Evolutionary conservation across 129 eudicot species (phyloP), one percentile per base, ranked within the genome.

Genomic region (Tanacetum coccineum): DNA sequence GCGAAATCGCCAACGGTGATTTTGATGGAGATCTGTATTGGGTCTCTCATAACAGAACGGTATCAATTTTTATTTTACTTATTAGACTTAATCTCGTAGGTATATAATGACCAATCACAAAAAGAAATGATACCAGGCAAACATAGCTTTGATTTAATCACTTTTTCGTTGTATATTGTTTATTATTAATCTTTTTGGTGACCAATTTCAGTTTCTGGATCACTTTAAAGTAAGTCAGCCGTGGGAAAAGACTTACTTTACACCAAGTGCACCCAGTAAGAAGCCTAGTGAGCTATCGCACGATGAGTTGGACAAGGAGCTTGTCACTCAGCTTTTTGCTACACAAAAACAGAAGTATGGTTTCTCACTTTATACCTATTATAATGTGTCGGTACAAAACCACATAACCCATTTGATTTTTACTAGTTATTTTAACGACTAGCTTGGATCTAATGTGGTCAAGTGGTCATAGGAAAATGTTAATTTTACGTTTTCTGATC

Each of bases 11-110:
- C 7, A 82, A 84, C 36, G 96, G 96, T 57, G 96, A 92, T 73
- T 85, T 83, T 75, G 98, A 92, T 69, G 98, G 98, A 17, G 98
- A 92, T 57, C 51, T 70, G 69, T 92, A 92, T 49, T 92, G 96
- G 96, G 88, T 92, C 58, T 92, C 87, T 26, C 68, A 70, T 66
- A 75, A 73, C 66, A 79, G 78, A 44, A 61, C 85, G 87, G 96
- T 92, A 67, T 57, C 51, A 57, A 66, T 54, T 55, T n/a, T n/a
- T n/a, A n/a, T n/a, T n/a, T n/a, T n/a, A n/a, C n/a, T n/a, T n/a
- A n/a, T n/a, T n/a, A n/a, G n/a, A n/a, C n/a, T n/a, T n/a, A n/a
- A n/a, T n/a, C n/a, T n/a, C n/a, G n/a, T n/a, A n/a, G n/a, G n/a
- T n/a, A n/a, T n/a, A n/a, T n/a, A n/a, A n/a, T n/a, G n/a, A 49